These are phyloP conservation scores for Hebeloma cylindrosporum DNA, from an alignment of 768 basidiomycete genomes.

Conservation along the genomic window DNA sequence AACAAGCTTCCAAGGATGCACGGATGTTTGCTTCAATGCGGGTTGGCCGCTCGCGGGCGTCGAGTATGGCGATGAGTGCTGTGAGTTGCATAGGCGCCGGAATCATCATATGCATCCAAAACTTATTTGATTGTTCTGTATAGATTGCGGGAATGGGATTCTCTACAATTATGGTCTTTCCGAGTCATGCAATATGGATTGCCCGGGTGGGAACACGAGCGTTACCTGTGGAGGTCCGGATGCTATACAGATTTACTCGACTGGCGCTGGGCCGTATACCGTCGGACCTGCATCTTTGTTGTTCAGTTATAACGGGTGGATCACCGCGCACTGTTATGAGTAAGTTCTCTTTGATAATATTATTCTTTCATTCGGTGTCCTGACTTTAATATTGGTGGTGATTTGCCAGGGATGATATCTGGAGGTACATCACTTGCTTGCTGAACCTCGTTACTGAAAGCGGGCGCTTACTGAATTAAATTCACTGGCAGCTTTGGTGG, in stretches of 20 bases:
- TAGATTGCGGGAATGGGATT: conserved; percentile 11
- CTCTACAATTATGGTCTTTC: conserved; percentile 9
- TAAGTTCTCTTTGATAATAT: not conserved
- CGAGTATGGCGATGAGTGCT: conserved; percentile 11
- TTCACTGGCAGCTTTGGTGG: conserved; percentile 2
- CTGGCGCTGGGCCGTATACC: conserved; percentile 10
- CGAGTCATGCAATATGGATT: conserved; percentile 5
- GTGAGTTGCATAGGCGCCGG: not conserved
- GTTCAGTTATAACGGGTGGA: conserved; percentile 9
- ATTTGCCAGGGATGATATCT: conserved; percentile 2
- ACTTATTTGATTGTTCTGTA: not conserved
- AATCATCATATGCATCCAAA: not conserved
- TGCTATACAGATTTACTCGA: conserved; percentile 13
- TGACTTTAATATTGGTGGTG: not conserved
- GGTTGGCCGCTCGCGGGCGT: conserved; percentile 12
- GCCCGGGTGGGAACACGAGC: conserved; percentile 7
- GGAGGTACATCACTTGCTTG: not conserved
- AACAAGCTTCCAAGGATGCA: conserved; percentile 7
- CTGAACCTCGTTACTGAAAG: too few species aligned
- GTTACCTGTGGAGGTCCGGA: conserved; percentile 10
- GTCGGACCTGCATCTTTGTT: conserved; percentile 8
- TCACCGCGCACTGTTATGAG: conserved; percentile 11
- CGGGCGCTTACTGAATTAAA: too few species aligned
- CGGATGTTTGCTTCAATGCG: conserved; percentile 6
- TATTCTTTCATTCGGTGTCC: too few species aligned